phyloP scores from a whole-genome alignment of 108 stramenopile species.

The Chaetoceros tenuissimus region DNA sequence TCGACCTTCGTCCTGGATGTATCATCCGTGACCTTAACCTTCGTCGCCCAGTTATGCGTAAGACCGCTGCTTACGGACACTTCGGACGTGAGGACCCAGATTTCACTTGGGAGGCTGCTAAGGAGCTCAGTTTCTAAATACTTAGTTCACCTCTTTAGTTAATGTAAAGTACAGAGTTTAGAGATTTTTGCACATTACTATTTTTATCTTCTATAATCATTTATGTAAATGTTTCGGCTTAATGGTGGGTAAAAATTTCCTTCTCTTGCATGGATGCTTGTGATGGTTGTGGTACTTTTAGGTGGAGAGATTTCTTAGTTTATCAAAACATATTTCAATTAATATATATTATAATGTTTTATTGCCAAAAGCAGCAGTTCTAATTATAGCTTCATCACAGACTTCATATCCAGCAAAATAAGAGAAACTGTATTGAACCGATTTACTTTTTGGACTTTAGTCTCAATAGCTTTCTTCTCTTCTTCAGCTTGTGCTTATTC shows the following conservation, averaged over 20 bases:
- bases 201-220: neutral
- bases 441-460: conserved; percentile 58
- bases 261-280: too few relatives aligned
- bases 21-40: conserved; percentile 93
- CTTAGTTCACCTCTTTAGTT: too few relatives aligned
- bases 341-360: neutral
- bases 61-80: conserved; percentile 97
- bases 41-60: conserved; percentile 88
- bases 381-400: too few relatives aligned
- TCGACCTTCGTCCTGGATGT: conserved; percentile 92
- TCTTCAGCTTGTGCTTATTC: conserved; percentile 83
- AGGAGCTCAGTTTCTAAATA: conserved; percentile 72
- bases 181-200: neutral
- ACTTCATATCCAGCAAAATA: neutral
- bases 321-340: neutral
- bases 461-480: conserved; percentile 76
- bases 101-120: conserved; percentile 94
- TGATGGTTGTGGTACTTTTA: too few relatives aligned
- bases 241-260: too few relatives aligned
- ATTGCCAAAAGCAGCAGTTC: neutral
- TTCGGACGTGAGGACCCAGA: conserved; percentile 95
- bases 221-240: too few relatives aligned
- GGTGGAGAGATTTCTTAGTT: too few relatives aligned
- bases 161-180: neutral
- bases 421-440: neutral